Percentiles rank a stretch among this genome's conserved stretches.
These are phyloP conservation scores for Silene vulgaris DNA, from an alignment of 179 eudicot genomes.

Conservation along the genomic window DNA sequence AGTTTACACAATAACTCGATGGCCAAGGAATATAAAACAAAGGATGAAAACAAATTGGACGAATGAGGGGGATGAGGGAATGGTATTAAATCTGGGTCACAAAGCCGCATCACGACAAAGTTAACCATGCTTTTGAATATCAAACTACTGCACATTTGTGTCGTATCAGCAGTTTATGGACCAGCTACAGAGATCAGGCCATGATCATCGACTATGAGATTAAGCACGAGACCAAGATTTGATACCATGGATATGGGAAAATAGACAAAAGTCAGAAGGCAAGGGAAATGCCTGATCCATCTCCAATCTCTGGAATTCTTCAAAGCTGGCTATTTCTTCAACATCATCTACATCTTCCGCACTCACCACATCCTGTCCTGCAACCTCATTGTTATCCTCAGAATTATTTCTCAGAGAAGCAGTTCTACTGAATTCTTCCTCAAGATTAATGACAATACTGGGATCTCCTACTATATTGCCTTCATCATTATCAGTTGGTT, in stretches of 20 bases:
- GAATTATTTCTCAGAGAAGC: constrained; percentile 31
- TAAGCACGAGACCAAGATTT: neutral
- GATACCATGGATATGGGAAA: neutral
- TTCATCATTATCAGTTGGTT: constrained; percentile 28
- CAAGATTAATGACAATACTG: constrained; percentile 52
- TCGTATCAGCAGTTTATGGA: neutral
- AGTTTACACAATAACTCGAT: neutral
- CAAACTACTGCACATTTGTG: neutral
- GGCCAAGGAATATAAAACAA: neutral
- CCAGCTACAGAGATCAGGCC: neutral
- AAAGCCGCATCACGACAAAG: neutral
- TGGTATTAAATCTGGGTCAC: neutral
- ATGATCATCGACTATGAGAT: neutral
- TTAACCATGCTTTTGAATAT: neutral
- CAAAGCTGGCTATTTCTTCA: constrained; percentile 52
- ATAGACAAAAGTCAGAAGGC: neutral
- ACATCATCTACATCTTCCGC: constrained; percentile 64
- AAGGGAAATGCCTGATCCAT: constrained; percentile 54
- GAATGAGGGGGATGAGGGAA: neutral
- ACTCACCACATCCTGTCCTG: constrained; percentile 42
- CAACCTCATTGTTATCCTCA: constrained; percentile 28
- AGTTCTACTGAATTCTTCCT: constrained; percentile 43
- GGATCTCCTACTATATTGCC: constrained; percentile 29
- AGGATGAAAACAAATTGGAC: neutral
- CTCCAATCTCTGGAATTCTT: constrained; percentile 72